Evolutionary conservation across 257 asterid species (phyloP).

Genomic region (Gentiana dahurica): DNA sequence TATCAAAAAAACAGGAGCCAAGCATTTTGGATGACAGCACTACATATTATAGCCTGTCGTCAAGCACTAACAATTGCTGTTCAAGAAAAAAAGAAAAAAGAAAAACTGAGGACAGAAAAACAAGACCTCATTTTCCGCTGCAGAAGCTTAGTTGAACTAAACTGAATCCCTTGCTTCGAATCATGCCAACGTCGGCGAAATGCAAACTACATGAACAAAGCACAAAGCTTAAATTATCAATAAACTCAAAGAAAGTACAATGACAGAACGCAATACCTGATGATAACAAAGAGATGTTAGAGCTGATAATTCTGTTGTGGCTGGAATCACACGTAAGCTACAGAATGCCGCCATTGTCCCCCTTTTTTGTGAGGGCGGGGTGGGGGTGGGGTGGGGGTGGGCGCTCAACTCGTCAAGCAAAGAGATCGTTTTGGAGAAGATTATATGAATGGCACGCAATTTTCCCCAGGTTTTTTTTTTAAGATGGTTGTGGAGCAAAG

Average conservation of each 20-base stretch:
- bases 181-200: slow-evolving; percentile 12
- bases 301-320: slow-evolving; percentile 20
- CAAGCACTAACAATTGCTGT: no score
- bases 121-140: slow-evolving; percentile 42
- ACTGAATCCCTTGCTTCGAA: slow-evolving; percentile 18
- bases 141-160: slow-evolving; percentile 20
- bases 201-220: slow-evolving; percentile 9
- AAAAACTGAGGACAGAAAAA: neutral
- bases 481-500: no score
- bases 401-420: no score
- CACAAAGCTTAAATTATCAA: neutral
- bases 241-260: neutral
- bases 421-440: no score
- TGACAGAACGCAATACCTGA: slow-evolving; percentile 20
- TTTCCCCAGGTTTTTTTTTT: no score
- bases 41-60: no score
- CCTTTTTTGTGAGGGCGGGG: neutral
- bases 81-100: no score
- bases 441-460: no score
- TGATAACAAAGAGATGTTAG: slow-evolving; percentile 18
- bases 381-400: no score
- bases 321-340: neutral
- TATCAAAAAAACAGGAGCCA: no score
- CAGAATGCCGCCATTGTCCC: slow-evolving; percentile 20
- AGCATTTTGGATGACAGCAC: no score